A percentile compares a stretch with the other conserved stretches of the same genome.
Evolutionary conservation across 805 yeast genomes (phyloP).

Genomic region (Monosporozyma servazzii): DNA sequence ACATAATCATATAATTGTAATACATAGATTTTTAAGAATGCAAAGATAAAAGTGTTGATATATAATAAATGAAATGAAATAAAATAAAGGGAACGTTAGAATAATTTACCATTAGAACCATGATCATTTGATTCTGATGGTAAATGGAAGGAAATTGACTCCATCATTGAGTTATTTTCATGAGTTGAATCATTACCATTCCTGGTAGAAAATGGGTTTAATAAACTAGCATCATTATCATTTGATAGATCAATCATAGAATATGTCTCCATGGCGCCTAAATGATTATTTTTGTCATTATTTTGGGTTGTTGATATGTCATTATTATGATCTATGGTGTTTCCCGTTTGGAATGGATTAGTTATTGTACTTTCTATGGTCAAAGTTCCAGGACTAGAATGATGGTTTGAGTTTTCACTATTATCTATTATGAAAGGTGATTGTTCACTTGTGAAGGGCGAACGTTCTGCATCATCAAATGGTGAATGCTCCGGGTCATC

Average conservation of each 20-base stretch:
- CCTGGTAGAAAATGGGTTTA: neutral
- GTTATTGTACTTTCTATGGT: neutral
- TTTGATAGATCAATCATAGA: neutral
- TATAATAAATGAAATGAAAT: neutral
- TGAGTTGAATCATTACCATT: neutral
- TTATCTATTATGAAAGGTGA: neutral
- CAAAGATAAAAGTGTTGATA: neutral
- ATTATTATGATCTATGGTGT: neutral
- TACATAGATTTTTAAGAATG: neutral
- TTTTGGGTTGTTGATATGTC: neutral
- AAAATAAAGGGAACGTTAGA: neutral
- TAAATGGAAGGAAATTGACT: neutral
- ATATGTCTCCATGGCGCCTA: neutral
- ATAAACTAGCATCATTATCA: neutral
- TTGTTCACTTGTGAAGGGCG: neutral
- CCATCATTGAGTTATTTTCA: neutral
- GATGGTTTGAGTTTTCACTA: neutral
- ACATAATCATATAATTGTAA: neutral
- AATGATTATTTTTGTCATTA: neutral
- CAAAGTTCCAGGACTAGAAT: neutral
- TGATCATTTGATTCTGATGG: neutral
- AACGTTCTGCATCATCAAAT: neutral
- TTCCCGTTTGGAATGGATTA: neutral
- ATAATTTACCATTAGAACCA: neutral
- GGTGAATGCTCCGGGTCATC: too few relatives aligned